These are phyloP conservation scores for Castanea mollissima DNA, from an alignment of 306 rosid species.

Conservation along the genomic window DNA sequence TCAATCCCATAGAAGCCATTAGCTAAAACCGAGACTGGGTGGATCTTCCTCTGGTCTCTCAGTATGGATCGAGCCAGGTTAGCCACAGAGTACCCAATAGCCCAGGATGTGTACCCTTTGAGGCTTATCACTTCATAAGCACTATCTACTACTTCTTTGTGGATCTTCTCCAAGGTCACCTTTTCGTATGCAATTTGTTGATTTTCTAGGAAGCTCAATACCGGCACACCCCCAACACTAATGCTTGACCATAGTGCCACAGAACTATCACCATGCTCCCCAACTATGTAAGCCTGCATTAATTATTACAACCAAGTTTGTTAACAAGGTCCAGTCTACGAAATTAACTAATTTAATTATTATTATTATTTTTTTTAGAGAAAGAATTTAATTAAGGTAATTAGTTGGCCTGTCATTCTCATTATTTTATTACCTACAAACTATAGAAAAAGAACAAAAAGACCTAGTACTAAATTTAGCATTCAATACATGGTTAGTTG, in stretches of 20 bases:
- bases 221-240: slow-evolving; percentile 89
- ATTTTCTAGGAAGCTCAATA: slow-evolving; percentile 65
- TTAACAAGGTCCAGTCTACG: too few relatives aligned
- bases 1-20: slow-evolving; percentile 68
- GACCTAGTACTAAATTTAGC: too few relatives aligned
- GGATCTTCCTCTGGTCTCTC: slow-evolving; percentile 80
- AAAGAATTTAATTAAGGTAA: too few relatives aligned
- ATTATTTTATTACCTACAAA: too few relatives aligned
- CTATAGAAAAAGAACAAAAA: too few relatives aligned
- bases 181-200: slow-evolving; percentile 74
- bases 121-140: slow-evolving; percentile 82
- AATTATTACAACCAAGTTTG: not conserved
- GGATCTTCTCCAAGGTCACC: slow-evolving; percentile 66
- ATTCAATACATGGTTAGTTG: too few relatives aligned
- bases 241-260: slow-evolving; percentile 98
- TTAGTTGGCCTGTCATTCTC: too few relatives aligned
- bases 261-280: slow-evolving; percentile 97
- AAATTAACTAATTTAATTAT: too few relatives aligned
- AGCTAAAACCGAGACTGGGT: slow-evolving; percentile 74
- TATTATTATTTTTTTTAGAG: too few relatives aligned
- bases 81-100: slow-evolving; percentile 84
- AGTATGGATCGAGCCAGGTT: slow-evolving; percentile 55
- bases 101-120: slow-evolving; percentile 98
- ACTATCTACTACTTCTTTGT: slow-evolving; percentile 55
- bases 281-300: slow-evolving; percentile 76